Conservation (phyloP, 805 yeast species). For the Cyberlindnera misumaiensis region DNA sequence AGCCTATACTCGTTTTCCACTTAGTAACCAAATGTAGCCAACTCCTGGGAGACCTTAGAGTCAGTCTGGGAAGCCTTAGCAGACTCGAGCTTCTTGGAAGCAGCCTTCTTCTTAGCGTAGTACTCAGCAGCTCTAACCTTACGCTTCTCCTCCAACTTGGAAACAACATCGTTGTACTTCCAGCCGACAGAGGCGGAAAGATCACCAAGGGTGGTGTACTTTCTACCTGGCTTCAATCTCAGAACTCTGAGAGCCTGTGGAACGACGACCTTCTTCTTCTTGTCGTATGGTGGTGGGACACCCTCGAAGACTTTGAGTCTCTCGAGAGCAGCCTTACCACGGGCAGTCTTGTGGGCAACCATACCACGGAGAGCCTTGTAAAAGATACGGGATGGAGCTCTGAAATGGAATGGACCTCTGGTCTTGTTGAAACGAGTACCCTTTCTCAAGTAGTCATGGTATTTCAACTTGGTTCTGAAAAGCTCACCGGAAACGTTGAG, state of each 20-base stretch:
- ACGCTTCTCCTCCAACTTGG: slow-evolving; percentile 98
- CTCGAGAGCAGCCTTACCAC: slow-evolving; percentile 99
- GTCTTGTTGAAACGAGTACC: slow-evolving; percentile 97
- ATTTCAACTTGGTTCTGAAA: slow-evolving; percentile 99
- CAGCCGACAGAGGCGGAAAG: slow-evolving; percentile 96
- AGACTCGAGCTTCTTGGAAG: slow-evolving; percentile 82
- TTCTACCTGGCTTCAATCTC: slow-evolving; percentile 99
- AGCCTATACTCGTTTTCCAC: slow-evolving; percentile 10
- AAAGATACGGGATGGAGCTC: slow-evolving; percentile 99
- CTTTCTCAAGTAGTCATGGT: slow-evolving; percentile 99
- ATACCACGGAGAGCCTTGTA: slow-evolving; percentile 99
- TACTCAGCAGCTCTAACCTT: slow-evolving; percentile 98
- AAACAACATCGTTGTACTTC: slow-evolving; percentile 98
- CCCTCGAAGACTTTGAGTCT: slow-evolving; percentile 99
- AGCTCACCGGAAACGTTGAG: slow-evolving; percentile 99
- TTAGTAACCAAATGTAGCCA: slow-evolving; percentile 97
- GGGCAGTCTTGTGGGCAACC: slow-evolving; percentile 99
- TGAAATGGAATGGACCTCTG: slow-evolving; percentile 99
- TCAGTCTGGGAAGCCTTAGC: slow-evolving; percentile 85
- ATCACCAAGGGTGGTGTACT: slow-evolving; percentile 97
- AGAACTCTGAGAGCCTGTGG: slow-evolving; percentile 99
- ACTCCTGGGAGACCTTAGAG: slow-evolving; percentile 85
- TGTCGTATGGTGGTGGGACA: slow-evolving; percentile 99
- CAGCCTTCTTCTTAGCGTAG: slow-evolving; percentile 98
- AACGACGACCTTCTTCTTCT: slow-evolving; percentile 98